Conservation (phyloP, 108 stramenopile genomes). For the Nitzschia inconspicua region DNA sequence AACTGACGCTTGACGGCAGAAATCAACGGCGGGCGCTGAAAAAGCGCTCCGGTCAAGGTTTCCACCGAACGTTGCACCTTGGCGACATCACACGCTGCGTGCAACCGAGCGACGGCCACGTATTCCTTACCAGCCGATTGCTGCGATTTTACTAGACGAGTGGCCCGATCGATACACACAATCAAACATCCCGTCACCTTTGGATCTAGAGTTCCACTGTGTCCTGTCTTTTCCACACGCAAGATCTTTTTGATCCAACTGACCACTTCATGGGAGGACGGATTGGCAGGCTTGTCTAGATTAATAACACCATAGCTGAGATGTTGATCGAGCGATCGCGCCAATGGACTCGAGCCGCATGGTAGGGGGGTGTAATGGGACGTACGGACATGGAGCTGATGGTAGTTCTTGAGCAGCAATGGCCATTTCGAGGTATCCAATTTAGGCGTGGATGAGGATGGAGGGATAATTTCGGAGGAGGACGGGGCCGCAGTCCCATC, state of each 20-base stretch:
- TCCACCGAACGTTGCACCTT: constrained; percentile 93
- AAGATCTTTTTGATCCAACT: constrained; percentile 99
- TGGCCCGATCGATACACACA: constrained; percentile 99
- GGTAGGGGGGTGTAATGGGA: constrained; percentile 99
- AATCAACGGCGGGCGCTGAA: constrained; percentile 99
- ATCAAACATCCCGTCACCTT: constrained; percentile 99
- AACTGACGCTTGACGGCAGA: constrained; percentile 99
- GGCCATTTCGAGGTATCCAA: constrained; percentile 97
- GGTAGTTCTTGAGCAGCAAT: constrained; percentile 96
- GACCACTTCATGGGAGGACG: constrained; percentile 98
- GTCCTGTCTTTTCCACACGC: constrained; percentile 99
- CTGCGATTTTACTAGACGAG: constrained; percentile 98
- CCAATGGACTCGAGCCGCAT: constrained; percentile 92
- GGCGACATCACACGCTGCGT: constrained; percentile 83
- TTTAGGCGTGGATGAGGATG: constrained; percentile 79
- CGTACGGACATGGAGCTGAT: constrained; percentile 95
- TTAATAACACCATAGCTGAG: constrained; percentile 98
- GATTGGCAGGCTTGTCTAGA: constrained; percentile 99
- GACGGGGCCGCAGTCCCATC: constrained; percentile 35
- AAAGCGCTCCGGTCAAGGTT: constrained; percentile 95
- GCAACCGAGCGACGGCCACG: constrained; percentile 96
- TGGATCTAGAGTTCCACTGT: constrained; percentile 98
- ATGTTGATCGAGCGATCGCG: constrained; percentile 89
- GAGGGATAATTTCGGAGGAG: constrained; percentile 59
- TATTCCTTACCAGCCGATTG: constrained; percentile 99